Percentiles rank a stretch among this genome's conserved stretches.
Conservation (phyloP, 768 basidiomycete species). For the Lactarius akahatsu region DNA sequence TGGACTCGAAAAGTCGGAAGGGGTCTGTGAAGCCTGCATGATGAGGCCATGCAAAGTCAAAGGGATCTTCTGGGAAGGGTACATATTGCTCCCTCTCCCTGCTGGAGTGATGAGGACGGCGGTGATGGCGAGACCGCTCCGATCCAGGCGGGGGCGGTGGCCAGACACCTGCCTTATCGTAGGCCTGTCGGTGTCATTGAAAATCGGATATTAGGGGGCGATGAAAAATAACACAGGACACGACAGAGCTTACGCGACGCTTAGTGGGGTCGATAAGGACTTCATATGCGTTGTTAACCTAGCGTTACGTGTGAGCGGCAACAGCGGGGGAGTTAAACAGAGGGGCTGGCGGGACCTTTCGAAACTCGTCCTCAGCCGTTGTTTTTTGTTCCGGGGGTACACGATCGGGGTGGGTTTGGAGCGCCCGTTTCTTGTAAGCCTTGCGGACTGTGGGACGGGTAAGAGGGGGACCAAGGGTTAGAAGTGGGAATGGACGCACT, state of each 20-base stretch:
- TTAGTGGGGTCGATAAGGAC: constrained; percentile 62
- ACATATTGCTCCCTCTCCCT: constrained; percentile 11
- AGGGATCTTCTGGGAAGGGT: constrained; percentile 20
- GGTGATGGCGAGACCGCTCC: constrained; percentile 12
- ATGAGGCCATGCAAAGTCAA: constrained; percentile 40
- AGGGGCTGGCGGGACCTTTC: constrained; percentile 39
- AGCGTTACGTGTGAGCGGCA: constrained; percentile 20
- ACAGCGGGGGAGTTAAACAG: background rate
- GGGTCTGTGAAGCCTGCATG: constrained; percentile 67
- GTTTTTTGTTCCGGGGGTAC: constrained; percentile 60
- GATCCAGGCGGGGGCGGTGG: constrained; percentile 51
- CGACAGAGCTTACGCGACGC: constrained; percentile 45
- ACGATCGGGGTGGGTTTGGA: constrained; percentile 76
- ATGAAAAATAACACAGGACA: background rate
- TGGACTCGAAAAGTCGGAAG: constrained; percentile 68
- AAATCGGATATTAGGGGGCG: constrained; percentile 11
- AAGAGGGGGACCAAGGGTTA: background rate
- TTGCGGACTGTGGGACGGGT: constrained; percentile 55
- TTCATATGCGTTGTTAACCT: constrained; percentile 81
- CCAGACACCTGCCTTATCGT: constrained; percentile 73
- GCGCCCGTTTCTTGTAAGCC: constrained; percentile 72
- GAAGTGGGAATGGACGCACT: constrained; percentile 44
- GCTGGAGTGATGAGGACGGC: constrained; percentile 18
- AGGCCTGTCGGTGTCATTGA: constrained; percentile 43
- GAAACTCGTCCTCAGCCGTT: constrained; percentile 57